Base-by-base conservation (phyloP, 257 asterid species). In the Rauvolfia tetraphylla region DNA sequence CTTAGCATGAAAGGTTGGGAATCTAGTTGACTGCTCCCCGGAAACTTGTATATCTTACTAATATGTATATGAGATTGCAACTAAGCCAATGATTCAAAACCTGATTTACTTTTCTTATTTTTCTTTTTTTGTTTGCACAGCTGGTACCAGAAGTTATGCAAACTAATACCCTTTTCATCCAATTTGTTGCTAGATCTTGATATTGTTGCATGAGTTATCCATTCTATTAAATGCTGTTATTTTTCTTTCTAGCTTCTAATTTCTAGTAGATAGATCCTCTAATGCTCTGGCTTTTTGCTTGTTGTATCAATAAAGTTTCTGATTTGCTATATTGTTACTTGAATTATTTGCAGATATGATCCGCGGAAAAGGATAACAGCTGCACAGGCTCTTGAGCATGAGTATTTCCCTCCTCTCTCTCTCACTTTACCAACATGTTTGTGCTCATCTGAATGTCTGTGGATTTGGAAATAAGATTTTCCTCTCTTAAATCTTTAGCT, bases 351-450 rank as follows among this genome's bases (percentile, higher is more conserved):
- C 90, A 92, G 99, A 89, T 95, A 95, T 85, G 99, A 95, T 85
- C 99, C 99, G 49, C 84, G 80, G 31, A 95, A 92, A 86, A 87
- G 99, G 81, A 84, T 95, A 78, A 95, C 98, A 79, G 96, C 99
- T 10, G 83, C 92, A 56, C 96, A 95, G 84, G 99, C 99, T 79
- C 98, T 95, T 78, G 98, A 95, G 79, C 99, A 95, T 75, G 99
- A 92, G 99, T 95, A 92, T 77, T 73, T 54, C 71, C 61, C 66
- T 83, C 74, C 78, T 34, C 74, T 23, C 22, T 20, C 41, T 67
- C 63, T 70, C 58, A 63, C 67, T 71, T 72, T 74, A 11, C 27
- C 18, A 9, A 36, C 15, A 10, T 72, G 69, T 65, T 49, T 61
- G 46, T 46, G 27, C n/a, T 75, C 65, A 69, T 70, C 33, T 33